Evolutionary conservation across 1,284 basidiomycete species (phyloP), one percentile per base, ranked within the genome.

Genomic region (Cutaneotrichosporon sp.): DNA sequence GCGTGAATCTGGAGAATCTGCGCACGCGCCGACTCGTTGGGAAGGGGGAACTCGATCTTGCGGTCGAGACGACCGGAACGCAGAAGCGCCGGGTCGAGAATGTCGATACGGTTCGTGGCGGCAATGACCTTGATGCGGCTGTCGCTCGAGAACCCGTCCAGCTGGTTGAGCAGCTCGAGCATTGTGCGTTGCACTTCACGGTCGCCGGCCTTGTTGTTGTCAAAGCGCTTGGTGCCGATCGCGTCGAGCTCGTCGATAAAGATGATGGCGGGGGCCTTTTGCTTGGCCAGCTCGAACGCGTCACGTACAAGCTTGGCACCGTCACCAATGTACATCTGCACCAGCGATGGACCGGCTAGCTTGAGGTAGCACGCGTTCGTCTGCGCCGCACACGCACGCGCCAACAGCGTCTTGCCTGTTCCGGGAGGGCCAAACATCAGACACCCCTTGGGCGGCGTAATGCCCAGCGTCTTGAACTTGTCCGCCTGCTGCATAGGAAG

Each of bases 161-260:
- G 78, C 76, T 88, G 86, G 75, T 98, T 98, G 45, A 99, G 81
- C 57, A 99, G 80, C 72, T 99, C 96, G 74, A 98, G 80, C 96
- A 99, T 98, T 37, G 94, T 99, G 54, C 94, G 83, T 74, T 99
- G 96, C 59, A 98, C 97, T 79, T 99, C 96, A 63, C 96, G 85
- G 77, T 99, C 96, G 63, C 96, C 96, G 43, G 89, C 88, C 52
- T 96, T 97, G 67, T 93, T 96, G 46, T 89, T 93, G 66, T 98
- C 96, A 73, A 98, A 96, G 81, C 94, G 88, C 77, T 99, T 99
- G 8, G 96, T 98, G 69, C 96, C 94, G 66, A 98, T 85, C 39
- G 94, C 94, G 69, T 98, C 94, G 59, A 98, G 86, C 75, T 98
- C 94, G 73, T 98, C 94, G 72, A 98, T 97, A 75, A 98, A 98